These are phyloP conservation scores for Isatis tinctoria DNA, from an alignment of 345 rosid species.

Conservation along the genomic window DNA sequence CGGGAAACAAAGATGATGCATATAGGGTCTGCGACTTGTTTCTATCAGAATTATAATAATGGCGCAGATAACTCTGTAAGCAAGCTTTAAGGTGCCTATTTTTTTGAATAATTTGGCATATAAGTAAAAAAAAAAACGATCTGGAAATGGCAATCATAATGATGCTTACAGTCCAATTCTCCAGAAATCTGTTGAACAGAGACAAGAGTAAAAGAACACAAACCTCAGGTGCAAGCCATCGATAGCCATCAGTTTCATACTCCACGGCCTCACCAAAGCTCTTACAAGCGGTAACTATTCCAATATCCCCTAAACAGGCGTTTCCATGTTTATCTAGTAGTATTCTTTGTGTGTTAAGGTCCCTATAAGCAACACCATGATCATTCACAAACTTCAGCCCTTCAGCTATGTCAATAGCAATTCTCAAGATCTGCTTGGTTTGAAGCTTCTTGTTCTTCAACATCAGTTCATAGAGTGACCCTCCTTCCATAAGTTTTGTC, in stretches of 20 bases:
- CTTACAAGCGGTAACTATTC: conserved; percentile 85
- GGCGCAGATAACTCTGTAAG: background rate
- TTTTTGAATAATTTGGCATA: conserved; percentile 12
- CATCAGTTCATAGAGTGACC: conserved; percentile 72
- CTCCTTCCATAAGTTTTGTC: conserved; percentile 92
- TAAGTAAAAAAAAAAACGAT: background rate
- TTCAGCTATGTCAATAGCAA: conserved; percentile 74
- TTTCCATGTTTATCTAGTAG: conserved; percentile 75
- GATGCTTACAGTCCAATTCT: background rate
- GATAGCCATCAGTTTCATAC: conserved; percentile 96
- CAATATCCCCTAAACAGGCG: conserved; percentile 90
- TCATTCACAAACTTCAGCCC: conserved; percentile 84
- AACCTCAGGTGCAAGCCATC: conserved; percentile 99
- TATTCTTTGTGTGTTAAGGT: conserved; percentile 77
- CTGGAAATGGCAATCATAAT: background rate
- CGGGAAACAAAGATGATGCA: conserved; percentile 13
- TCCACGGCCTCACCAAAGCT: conserved; percentile 76
- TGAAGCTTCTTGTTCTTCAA: conserved; percentile 79
- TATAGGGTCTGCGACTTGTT: background rate
- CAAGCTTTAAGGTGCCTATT: background rate
- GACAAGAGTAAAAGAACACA: conserved; percentile 30
- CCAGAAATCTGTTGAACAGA: conserved; percentile 3
- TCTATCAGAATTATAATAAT: background rate
- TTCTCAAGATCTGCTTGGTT: conserved; percentile 63
- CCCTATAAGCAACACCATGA: conserved; percentile 74